These are phyloP conservation scores for Plasmodium adleri DNA, from an alignment of 169 alveolate species.

Conservation along the genomic window DNA sequence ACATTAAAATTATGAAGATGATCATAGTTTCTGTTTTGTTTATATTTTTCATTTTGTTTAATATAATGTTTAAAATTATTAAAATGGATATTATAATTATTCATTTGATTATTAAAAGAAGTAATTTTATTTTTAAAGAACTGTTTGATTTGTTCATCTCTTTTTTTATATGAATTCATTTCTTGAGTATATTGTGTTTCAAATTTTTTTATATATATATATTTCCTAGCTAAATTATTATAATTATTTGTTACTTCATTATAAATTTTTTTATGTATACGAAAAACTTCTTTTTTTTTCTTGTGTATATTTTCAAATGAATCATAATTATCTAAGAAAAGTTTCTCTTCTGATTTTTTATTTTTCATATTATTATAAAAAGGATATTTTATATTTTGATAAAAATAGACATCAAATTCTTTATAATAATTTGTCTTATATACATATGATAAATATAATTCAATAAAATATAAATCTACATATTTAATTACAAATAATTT, in stretches of 20 bases:
- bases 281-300: slow-evolving; percentile 30
- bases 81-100: not conserved
- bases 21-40: not conserved
- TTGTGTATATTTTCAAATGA: slow-evolving; percentile 35
- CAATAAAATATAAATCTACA: slow-evolving; percentile 1
- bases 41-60: not conserved
- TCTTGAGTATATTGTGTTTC: slow-evolving; percentile 8
- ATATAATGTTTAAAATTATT: not conserved
- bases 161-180: slow-evolving; percentile 5
- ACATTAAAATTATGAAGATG: slow-evolving; percentile 7
- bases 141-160: slow-evolving; percentile 20
- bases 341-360: slow-evolving; percentile 8
- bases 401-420: not conserved
- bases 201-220: slow-evolving; percentile 16
- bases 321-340: slow-evolving; percentile 33
- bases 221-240: not conserved
- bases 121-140: not conserved
- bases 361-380: slow-evolving; percentile 3
- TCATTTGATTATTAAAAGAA: not conserved
- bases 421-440: slow-evolving; percentile 14
- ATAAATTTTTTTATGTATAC: slow-evolving; percentile 19
- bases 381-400: not conserved
- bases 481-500: not conserved
- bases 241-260: slow-evolving; percentile 31
- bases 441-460: slow-evolving; percentile 25